Base-by-base conservation (phyloP, 2,329 filamentous ascomycete species). In the Trichoderma sp. region DNA sequence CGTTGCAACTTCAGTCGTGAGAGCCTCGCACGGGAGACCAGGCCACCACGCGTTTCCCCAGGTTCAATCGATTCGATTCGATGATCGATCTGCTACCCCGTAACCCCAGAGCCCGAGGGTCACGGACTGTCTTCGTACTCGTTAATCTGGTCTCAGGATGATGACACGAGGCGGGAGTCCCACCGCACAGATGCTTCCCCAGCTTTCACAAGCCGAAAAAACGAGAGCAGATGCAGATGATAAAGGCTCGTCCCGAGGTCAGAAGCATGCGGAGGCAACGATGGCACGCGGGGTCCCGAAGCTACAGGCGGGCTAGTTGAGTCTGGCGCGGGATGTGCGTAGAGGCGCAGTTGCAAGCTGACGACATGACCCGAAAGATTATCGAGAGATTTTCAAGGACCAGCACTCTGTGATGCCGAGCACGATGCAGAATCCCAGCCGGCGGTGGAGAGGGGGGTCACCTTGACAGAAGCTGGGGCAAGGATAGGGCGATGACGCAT, bases 141-240 rank as follows among this genome's bases (percentile, higher is more conserved):
- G 59, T 59, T 24, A 66, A 67, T 67, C 55, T 67, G 55, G 11
- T 59, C 30, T 51, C 28, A 52, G 43, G 39, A n/a, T 21, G 24
- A 55, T 46, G 28, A 61, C 49, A 60, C 34, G 30, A 65, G 32
- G 51, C 28, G 18, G 24, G 52, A 59, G 59, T 59, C 32, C 67
- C 59, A 37, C 56, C 49, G 43, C 43, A 34, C 58, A 54, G 54
- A 59, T 43, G 67, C 54, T 69, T 67, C 68, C 68, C 68, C 68
- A 67, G 58, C 63, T 69, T 69, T 69, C 68, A 69, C 68, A 66
- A 69, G 68, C 68, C 63, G 63, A 67, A 61, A 67, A 43, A 67
- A 61, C 37, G 34, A 60, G 24, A 56, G 56, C 28, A 14, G 34
- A 61, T 66, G 63, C 61, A 68, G 63, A 69, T 61, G 49, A 68